Percentiles rank a stretch among this genome's conserved stretches.
These are phyloP conservation scores for Suillus subluteus DNA, from an alignment of 768 basidiomycete genomes.

Conservation along the genomic window DNA sequence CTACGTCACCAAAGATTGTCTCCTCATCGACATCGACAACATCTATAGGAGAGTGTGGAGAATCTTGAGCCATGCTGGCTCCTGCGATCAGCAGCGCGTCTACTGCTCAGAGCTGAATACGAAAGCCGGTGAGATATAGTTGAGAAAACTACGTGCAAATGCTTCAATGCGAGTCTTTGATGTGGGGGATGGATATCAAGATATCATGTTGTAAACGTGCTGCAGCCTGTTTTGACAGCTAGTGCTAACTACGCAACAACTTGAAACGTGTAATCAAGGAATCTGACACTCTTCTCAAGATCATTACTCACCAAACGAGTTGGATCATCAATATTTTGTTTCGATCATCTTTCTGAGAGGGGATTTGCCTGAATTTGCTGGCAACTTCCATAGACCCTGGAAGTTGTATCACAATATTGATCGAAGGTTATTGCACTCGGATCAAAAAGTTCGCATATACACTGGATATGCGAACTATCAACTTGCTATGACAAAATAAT, in stretches of 20 bases:
- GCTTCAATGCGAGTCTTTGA: not conserved
- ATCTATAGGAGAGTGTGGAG: not conserved
- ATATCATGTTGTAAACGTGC: not conserved
- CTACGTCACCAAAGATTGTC: not conserved
- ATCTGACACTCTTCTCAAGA: not conserved
- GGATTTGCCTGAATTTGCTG: not conserved
- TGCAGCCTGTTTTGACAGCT: not conserved
- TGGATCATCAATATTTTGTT: not conserved
- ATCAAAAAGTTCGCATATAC: not conserved
- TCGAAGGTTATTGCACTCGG: not conserved
- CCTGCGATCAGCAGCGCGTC: not conserved
- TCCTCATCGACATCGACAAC: not conserved
- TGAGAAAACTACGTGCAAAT: not conserved
- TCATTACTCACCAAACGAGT: not conserved
- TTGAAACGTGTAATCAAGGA: not conserved
- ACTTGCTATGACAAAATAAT: no score
- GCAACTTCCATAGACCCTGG: not conserved
- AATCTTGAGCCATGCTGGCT: not conserved
- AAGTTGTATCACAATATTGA: not conserved
- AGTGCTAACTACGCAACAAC: not conserved
- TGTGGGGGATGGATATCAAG: not conserved
- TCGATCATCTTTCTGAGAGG: not conserved
- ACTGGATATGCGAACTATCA: no score
- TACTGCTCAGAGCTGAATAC: not conserved
- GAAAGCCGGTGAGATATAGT: not conserved